These are phyloP conservation scores for Hemisphaericaspora lyxosophila DNA, from an alignment of 1,139 yeast genomes.

Conservation along the genomic window DNA sequence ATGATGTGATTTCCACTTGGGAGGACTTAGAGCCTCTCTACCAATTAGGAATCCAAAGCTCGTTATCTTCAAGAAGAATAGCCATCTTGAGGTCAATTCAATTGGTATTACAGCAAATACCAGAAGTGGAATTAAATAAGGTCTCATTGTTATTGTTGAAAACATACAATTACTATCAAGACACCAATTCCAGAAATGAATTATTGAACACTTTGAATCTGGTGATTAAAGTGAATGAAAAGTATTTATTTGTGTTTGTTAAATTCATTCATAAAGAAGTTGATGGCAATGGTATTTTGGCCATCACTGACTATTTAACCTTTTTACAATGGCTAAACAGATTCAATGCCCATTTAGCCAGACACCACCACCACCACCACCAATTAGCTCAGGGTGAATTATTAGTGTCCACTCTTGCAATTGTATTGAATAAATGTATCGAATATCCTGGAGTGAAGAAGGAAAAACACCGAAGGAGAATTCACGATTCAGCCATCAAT, in stretches of 20 bases:
- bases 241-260: slow-evolving; percentile 32
- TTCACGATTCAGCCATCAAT: slow-evolving; percentile 42
- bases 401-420: slow-evolving; percentile 22
- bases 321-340: slow-evolving; percentile 56
- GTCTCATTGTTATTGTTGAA: slow-evolving; percentile 33
- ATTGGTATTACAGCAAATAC: slow-evolving; percentile 17
- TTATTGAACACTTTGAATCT: slow-evolving; percentile 36
- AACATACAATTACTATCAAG: slow-evolving; percentile 53
- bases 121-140: slow-evolving; percentile 20
- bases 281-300: slow-evolving; percentile 34
- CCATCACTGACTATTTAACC: slow-evolving; percentile 55
- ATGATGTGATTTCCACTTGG: slow-evolving; percentile 11
- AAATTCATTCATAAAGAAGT: slow-evolving; percentile 40
- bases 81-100: slow-evolving; percentile 24
- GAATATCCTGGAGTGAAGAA: slow-evolving; percentile 9
- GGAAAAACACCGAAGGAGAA: slow-evolving; percentile 46
- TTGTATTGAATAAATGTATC: slow-evolving; percentile 22
- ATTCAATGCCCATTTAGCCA: slow-evolving; percentile 24
- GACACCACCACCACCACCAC: slow-evolving; percentile 7
- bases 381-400: slow-evolving; percentile 11
- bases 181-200: slow-evolving; percentile 44
- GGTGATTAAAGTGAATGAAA: slow-evolving; percentile 31
- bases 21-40: slow-evolving; percentile 16
- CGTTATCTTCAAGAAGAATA: slow-evolving; percentile 36
- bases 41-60: slow-evolving; percentile 28